Evolutionary conservation across 805 yeast genomes (phyloP).

Genomic region (Pichia nanzhaoensis): DNA sequence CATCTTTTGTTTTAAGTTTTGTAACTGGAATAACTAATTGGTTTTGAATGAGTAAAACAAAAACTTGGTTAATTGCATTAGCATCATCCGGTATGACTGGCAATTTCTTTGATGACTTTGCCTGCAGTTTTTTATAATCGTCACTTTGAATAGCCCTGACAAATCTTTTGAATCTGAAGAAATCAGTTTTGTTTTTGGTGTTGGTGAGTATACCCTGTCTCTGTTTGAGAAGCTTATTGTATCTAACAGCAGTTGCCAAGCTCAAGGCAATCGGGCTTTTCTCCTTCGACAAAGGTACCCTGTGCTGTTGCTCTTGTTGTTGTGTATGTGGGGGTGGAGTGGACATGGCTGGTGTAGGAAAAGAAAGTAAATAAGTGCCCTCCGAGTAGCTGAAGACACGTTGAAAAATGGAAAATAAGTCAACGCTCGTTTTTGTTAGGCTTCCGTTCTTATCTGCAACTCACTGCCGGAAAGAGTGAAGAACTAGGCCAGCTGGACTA

Average conservation of each 20-base stretch:
- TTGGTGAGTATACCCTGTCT: slow-evolving; percentile 61
- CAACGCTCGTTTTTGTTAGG: neutral
- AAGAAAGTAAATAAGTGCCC: too few relatives aligned
- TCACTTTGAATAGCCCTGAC: slow-evolving; percentile 68
- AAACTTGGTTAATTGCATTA: slow-evolving; percentile 52
- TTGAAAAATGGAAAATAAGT: neutral
- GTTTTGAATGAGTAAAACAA: slow-evolving; percentile 62
- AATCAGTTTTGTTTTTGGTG: slow-evolving; percentile 65
- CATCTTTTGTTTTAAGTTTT: slow-evolving; percentile 64
- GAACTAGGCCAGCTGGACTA: too few relatives aligned
- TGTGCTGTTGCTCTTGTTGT: slow-evolving; percentile 15
- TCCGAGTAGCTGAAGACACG: neutral
- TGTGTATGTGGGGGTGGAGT: neutral
- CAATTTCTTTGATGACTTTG: slow-evolving; percentile 33
- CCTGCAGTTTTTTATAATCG: slow-evolving; percentile 45
- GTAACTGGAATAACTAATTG: slow-evolving; percentile 70
- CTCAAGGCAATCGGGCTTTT: slow-evolving; percentile 54
- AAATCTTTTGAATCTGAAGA: slow-evolving; percentile 83
- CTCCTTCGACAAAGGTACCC: slow-evolving; percentile 19
- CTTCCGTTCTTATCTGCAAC: too few relatives aligned
- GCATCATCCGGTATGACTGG: slow-evolving; percentile 32
- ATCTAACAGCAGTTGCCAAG: slow-evolving; percentile 65
- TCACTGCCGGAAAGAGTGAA: too few relatives aligned
- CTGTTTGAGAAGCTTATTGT: slow-evolving; percentile 62
- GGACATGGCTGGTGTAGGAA: neutral